A percentile compares a stretch with the other conserved stretches of the same genome.
Conservation (phyloP, 345 rosid species). For the Dovyalis caffra region DNA sequence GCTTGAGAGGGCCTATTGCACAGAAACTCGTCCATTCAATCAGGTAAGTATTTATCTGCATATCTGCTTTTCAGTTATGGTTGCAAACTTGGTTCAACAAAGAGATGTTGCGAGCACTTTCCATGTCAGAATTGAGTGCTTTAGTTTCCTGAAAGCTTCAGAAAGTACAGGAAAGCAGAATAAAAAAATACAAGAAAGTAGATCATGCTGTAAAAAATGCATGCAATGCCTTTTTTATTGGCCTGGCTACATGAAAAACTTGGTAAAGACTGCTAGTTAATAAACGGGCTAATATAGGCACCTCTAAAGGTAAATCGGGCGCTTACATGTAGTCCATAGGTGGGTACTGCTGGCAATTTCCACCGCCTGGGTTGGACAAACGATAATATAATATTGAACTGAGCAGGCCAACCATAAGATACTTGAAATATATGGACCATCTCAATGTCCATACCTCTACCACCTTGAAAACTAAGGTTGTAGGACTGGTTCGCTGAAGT, state of each 20-base stretch:
- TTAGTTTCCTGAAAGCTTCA: neutral
- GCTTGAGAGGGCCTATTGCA: constrained; percentile 83
- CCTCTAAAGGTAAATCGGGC: neutral
- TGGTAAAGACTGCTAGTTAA: neutral
- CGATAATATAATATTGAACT: neutral
- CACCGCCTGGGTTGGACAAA: neutral
- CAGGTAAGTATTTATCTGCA: constrained; percentile 56
- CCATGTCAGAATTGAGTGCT: neutral
- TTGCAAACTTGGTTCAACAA: neutral
- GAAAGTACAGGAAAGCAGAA: neutral
- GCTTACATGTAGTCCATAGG: neutral
- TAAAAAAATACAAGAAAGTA: neutral
- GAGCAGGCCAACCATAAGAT: neutral
- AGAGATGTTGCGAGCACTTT: neutral
- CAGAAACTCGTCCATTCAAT: constrained; percentile 98
- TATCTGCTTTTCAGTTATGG: neutral
- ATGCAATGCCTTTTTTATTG: no score
- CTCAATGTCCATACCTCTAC: no score
- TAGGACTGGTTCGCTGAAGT: neutral
- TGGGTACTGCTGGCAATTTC: neutral
- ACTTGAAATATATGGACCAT: neutral
- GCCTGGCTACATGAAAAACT: no score
- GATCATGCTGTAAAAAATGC: neutral
- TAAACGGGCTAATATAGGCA: neutral
- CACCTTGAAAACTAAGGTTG: neutral